These are phyloP conservation scores for Hypoxylon sp. DNA, from an alignment of 2,329 filamentous ascomycete species.

Conservation along the genomic window DNA sequence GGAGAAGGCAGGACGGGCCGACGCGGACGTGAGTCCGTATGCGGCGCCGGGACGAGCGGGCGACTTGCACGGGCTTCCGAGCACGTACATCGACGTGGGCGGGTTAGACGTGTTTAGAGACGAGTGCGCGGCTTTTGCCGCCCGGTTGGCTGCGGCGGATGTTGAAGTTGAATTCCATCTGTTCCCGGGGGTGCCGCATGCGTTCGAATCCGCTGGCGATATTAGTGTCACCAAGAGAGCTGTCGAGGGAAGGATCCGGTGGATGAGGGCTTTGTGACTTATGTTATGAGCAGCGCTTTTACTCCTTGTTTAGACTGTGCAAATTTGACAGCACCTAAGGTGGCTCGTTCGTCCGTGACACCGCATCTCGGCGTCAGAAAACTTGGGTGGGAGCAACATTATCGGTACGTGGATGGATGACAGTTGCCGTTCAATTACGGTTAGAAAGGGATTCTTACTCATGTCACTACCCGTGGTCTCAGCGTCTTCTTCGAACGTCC, in stretches of 20 bases:
- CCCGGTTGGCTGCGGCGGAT: constrained; percentile 41
- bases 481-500: too few relatives aligned
- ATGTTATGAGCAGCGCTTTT: not conserved
- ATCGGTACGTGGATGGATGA: too few relatives aligned
- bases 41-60: constrained; percentile 44
- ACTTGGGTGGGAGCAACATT: too few relatives aligned
- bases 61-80: constrained; percentile 46
- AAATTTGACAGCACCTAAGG: too few relatives aligned
- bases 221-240: constrained; percentile 33
- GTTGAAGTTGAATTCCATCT: constrained; percentile 48
- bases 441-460: too few relatives aligned
- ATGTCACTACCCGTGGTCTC: too few relatives aligned
- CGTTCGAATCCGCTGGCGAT: constrained; percentile 39
- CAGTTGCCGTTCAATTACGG: too few relatives aligned
- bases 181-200: constrained; percentile 47
- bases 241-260: constrained; percentile 32
- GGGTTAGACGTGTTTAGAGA: constrained; percentile 47
- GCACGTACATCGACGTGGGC: constrained; percentile 48
- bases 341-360: too few relatives aligned
- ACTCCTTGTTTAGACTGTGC: too few relatives aligned
- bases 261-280: constrained; percentile 31
- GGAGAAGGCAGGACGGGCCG: constrained; percentile 33
- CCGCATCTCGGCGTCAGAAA: too few relatives aligned
- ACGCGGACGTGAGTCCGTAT: constrained; percentile 43
- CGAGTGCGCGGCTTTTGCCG: constrained; percentile 45